phyloP scores from a whole-genome alignment of 306 rosid genomes.

The Sophora flavescens region DNA sequence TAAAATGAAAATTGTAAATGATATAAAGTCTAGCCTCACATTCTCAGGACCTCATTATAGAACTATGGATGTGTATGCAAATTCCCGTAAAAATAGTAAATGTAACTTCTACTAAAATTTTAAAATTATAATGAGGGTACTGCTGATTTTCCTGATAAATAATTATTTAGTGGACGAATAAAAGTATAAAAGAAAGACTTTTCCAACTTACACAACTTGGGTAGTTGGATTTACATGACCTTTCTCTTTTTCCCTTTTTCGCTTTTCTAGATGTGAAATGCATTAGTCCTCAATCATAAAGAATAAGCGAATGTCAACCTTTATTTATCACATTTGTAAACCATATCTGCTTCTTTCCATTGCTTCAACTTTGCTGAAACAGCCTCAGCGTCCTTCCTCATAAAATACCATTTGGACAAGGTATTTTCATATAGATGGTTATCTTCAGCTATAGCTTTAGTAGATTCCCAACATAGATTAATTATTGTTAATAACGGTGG shows the following conservation, averaged over 20 bases:
- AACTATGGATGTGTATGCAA: not conserved
- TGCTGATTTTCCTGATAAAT: not conserved
- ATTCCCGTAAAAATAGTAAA: not conserved
- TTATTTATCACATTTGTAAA: not conserved
- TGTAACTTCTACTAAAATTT: not conserved
- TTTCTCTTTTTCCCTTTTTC: constrained; percentile 4
- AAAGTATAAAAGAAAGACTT: constrained; percentile 1
- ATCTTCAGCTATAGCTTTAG: no score
- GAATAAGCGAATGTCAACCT: constrained; percentile 9
- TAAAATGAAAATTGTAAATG: not conserved
- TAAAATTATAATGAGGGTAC: constrained; percentile 1
- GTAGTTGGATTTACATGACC: not conserved
- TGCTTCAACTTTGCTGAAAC: not conserved
- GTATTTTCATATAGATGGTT: not conserved
- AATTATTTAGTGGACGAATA: not conserved
- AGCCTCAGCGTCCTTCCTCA: not conserved
- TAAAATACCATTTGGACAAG: constrained; percentile 2
- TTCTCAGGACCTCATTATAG: not conserved
- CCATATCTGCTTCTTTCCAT: not conserved
- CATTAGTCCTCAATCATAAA: not conserved
- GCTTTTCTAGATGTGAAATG: not conserved
- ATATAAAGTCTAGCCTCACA: not conserved
- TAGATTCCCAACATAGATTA: no score
- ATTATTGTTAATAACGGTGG: no score
- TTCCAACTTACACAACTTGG: constrained; percentile 19